These are phyloP conservation scores for Agaricales sp. DNA, from an alignment of 1,284 basidiomycete species.

Conservation along the genomic window DNA sequence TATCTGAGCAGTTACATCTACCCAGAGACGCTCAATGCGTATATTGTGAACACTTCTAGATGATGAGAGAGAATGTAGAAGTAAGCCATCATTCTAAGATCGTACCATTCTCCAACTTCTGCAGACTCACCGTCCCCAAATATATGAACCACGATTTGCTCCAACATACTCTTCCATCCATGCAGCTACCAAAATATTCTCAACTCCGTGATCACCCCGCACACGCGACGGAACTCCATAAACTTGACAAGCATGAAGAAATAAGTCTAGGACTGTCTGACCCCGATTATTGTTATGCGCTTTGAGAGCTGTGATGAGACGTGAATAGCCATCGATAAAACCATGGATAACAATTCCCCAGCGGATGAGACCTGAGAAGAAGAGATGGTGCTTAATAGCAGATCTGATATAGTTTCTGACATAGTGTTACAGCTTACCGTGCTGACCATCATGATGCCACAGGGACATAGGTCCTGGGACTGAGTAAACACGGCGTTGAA, in stretches of 20 bases:
- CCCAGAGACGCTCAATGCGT: slow-evolving; percentile 26
- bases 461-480: slow-evolving; percentile 20
- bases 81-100: background rate
- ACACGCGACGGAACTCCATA: slow-evolving; percentile 16
- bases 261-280: slow-evolving; percentile 17
- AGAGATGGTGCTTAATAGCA: background rate
- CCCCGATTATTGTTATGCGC: slow-evolving; percentile 20
- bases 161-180: slow-evolving; percentile 16
- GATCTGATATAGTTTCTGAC: slow-evolving; percentile 11
- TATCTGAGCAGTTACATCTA: slow-evolving; percentile 22
- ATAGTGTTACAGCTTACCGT: slow-evolving; percentile 18
- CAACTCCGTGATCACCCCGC: slow-evolving; percentile 19
- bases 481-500: slow-evolving; percentile 11
- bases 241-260: slow-evolving; percentile 7
- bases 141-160: slow-evolving; percentile 20
- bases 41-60: slow-evolving; percentile 19
- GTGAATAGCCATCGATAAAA: slow-evolving; percentile 20
- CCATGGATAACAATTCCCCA: slow-evolving; percentile 25
- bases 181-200: slow-evolving; percentile 14
- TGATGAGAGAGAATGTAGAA: slow-evolving; percentile 1
- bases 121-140: slow-evolving; percentile 23
- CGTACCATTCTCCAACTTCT: background rate
- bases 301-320: slow-evolving; percentile 13
- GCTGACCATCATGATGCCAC: slow-evolving; percentile 23
- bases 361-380: slow-evolving; percentile 15